Evolutionary conservation across 345 rosid species (phyloP).

Genomic region (Cardamine occulta): DNA sequence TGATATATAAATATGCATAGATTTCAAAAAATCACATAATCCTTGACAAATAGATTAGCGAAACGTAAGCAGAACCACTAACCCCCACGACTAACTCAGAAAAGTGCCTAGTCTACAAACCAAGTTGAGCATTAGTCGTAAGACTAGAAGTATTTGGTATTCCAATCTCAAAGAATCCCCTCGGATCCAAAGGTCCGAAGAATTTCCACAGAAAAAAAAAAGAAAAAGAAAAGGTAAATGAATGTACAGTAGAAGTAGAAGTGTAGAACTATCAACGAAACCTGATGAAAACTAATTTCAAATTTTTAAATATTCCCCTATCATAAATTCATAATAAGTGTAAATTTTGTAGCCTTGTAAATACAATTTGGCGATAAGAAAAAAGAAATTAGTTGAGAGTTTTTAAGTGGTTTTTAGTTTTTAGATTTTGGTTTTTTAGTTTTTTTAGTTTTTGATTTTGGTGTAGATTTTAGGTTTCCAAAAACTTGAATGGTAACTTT

Average conservation of each 20-base stretch:
- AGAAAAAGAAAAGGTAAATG: too few relatives aligned
- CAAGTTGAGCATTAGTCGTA: neutral
- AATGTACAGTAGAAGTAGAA: neutral
- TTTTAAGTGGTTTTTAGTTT: too few relatives aligned
- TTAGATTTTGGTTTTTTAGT: too few relatives aligned
- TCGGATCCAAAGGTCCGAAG: neutral
- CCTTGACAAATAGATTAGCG: neutral
- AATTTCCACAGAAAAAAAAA: too few relatives aligned
- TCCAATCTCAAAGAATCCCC: neutral
- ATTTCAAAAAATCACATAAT: neutral
- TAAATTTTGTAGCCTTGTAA: neutral
- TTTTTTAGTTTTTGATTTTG: too few relatives aligned
- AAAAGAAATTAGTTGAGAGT: neutral
- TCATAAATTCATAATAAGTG: too few relatives aligned
- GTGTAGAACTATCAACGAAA: neutral
- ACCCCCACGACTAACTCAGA: neutral
- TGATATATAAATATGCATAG: too few relatives aligned
- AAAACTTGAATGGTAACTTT: too few relatives aligned
- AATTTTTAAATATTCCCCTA: neutral
- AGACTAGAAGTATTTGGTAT: neutral
- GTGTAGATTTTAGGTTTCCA: too few relatives aligned
- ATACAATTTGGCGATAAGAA: neutral
- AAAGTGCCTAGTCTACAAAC: neutral
- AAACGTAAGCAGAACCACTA: neutral
- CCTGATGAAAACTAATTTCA: neutral